phyloP scores from a whole-genome alignment of 208 protist species.

The Dictyostelium gargantuum region DNA sequence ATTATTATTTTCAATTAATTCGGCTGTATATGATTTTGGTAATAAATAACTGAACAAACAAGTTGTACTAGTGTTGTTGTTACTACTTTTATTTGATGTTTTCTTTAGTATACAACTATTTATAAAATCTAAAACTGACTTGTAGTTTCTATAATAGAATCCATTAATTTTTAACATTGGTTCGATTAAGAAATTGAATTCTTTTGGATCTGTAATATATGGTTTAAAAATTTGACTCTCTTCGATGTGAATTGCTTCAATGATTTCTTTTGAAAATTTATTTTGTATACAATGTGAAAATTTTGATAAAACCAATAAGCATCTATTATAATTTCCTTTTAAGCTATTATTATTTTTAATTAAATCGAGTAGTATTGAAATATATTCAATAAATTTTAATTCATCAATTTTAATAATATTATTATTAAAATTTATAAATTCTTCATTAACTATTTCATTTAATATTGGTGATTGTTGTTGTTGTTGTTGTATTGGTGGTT shows the following conservation, averaged over 20 bases:
- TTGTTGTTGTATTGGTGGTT: background rate
- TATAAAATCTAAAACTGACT: background rate
- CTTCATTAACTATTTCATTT: background rate
- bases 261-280: background rate
- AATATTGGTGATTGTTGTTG: background rate
- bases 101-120: too few species aligned
- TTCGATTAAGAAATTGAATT: background rate
- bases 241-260: background rate
- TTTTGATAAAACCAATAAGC: background rate
- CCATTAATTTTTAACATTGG: background rate
- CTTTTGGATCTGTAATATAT: background rate
- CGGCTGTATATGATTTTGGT: background rate
- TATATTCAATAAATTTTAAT: background rate
- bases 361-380: background rate
- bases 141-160: background rate
- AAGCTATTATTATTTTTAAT: background rate
- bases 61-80: too few species aligned
- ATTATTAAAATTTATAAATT: background rate
- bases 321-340: background rate
- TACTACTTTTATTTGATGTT: too few species aligned
- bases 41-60: background rate
- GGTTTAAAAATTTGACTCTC: background rate
- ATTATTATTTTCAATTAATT: background rate
- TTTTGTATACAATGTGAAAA: background rate
- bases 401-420: background rate